Percentiles rank a stretch among this genome's conserved stretches.
These are phyloP conservation scores for Bipolaris gigantea DNA, from an alignment of 2,329 filamentous ascomycete species.

Conservation along the genomic window DNA sequence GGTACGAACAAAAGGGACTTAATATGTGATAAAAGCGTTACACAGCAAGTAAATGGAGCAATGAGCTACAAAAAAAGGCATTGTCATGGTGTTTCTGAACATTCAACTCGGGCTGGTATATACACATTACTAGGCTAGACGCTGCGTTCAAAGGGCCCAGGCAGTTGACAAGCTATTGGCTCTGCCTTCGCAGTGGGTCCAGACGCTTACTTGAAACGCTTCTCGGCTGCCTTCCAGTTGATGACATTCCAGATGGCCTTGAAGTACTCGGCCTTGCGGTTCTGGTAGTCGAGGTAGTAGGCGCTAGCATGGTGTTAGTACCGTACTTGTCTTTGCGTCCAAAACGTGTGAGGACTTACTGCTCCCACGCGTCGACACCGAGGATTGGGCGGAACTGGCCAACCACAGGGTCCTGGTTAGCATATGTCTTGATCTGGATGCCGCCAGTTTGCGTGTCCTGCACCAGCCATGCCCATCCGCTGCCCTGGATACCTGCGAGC, in stretches of 20 bases:
- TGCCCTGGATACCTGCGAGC: constrained; percentile 66
- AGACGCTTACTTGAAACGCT: constrained; percentile 62
- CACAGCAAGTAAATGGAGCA: neutral
- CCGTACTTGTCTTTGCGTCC: neutral
- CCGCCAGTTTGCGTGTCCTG: constrained; percentile 63
- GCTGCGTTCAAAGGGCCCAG: neutral
- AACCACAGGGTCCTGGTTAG: constrained; percentile 86
- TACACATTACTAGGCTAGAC: constrained; percentile 6
- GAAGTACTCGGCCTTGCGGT: constrained; percentile 96
- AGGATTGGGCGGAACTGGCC: constrained; percentile 81
- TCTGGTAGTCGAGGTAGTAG: constrained; percentile 80
- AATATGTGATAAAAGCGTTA: neutral
- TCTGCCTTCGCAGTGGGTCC: neutral
- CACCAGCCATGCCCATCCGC: constrained; percentile 66
- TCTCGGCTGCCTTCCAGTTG: constrained; percentile 90
- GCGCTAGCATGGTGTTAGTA: constrained; percentile 36
- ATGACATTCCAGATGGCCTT: constrained; percentile 90
- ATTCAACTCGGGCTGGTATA: neutral
- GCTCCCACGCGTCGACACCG: constrained; percentile 94
- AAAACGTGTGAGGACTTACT: constrained; percentile 43
- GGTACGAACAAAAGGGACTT: neutral
- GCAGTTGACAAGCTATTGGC: constrained; percentile 5
- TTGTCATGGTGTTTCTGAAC: neutral
- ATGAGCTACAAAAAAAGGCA: neutral
- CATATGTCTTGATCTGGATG: constrained; percentile 70